Base-by-base conservation (phyloP, 1,284 basidiomycete genomes). In the Pulveroboletus sp. region DNA sequence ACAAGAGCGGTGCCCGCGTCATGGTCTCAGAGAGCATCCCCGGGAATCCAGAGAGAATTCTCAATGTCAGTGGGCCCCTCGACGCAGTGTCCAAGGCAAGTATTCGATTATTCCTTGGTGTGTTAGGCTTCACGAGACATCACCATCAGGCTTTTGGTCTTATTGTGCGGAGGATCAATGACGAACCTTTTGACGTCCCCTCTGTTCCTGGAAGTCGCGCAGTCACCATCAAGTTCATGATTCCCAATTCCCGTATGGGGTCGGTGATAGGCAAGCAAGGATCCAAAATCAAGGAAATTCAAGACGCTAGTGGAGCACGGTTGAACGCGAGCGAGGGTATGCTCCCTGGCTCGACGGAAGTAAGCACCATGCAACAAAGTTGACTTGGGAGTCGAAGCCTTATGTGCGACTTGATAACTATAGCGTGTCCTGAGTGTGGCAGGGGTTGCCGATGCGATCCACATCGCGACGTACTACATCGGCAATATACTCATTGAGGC, bases 191-290 rank as follows among this genome's bases (percentile, higher is more conserved):
- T 73, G 96, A 98, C 70, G 89, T 94, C 53, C 92, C 97, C 12
- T 99, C 97, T 28, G 91, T 99, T 8, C 97, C 97, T 43, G 97
- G 97, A 54, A 97, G 94, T 67, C 87, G 96, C 57, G 96, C 97
- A 25, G 96, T 98, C 54, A 99, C 97, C 26, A 98, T 99, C 81
- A 97, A 98, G 76, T 98, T 97, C 74, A 98, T 99, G 87, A 96
- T 99, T 52, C 97, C 97, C 64, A 98, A 99, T 77, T 96, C 95
- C 18, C 90, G 96, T 58, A 99, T 99, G 97, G 97, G 97, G 36
- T 97, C 94, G 35, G 94, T 99, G 58, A 99, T 99, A 68, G 97
- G 97, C 60, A 98, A 97, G 74, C 91, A 90, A 62, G 97, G 97
- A 26, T 89, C 89, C 52, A 99, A 99, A 77, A 99, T 99, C 75